Evolutionary conservation across 805 yeast species (phyloP).

Genomic region (Myxozyma neotropica): DNA sequence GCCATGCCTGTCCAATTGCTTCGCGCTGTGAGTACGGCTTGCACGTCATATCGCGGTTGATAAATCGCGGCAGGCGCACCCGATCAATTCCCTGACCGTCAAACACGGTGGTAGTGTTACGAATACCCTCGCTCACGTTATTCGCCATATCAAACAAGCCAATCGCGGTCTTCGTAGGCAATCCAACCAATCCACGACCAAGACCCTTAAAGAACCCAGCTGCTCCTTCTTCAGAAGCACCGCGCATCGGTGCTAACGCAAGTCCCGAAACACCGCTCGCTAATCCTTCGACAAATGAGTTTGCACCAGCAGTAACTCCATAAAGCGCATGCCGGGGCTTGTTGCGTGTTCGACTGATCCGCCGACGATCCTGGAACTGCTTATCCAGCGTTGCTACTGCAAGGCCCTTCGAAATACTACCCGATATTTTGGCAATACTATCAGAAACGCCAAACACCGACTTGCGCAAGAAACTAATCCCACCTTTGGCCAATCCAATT

Average conservation of each 20-base stretch:
- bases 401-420: constrained; percentile 91
- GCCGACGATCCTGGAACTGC: constrained; percentile 78
- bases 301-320: constrained; percentile 83
- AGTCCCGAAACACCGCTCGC: constrained; percentile 88
- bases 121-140: constrained; percentile 89
- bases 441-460: constrained; percentile 94
- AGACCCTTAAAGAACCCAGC: constrained; percentile 90
- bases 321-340: constrained; percentile 81
- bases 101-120: constrained; percentile 87
- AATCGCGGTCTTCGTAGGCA: constrained; percentile 95
- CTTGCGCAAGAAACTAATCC: constrained; percentile 88
- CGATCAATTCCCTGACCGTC: constrained; percentile 76
- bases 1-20: constrained; percentile 93
- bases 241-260: constrained; percentile 87
- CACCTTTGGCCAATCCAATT: constrained; percentile 94
- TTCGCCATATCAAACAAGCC: constrained; percentile 92
- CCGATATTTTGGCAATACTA: constrained; percentile 88
- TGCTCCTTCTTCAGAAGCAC: constrained; percentile 87
- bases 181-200: constrained; percentile 91
- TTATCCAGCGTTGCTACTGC: constrained; percentile 88
- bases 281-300: constrained; percentile 81
- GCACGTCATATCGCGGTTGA: constrained; percentile 72
- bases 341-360: constrained; percentile 73
- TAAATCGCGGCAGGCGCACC: constrained; percentile 78
- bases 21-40: constrained; percentile 76